Conservation (phyloP, 192 early-diverging fungal genomes). For the Chytriomyces hyalinus region DNA sequence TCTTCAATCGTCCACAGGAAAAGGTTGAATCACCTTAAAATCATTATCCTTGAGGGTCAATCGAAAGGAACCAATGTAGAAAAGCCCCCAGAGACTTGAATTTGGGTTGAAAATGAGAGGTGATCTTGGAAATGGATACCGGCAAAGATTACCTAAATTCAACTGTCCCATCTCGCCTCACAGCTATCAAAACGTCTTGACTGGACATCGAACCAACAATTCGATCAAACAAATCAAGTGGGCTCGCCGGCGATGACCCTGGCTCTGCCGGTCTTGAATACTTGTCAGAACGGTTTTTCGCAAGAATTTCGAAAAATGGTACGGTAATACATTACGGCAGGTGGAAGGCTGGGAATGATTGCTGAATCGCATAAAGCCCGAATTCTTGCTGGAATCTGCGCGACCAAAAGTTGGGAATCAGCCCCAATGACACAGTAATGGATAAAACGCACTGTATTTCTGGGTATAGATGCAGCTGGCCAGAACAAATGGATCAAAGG, state of each 20-base stretch:
- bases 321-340: not conserved
- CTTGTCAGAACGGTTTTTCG: not conserved
- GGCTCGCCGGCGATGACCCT: not conserved
- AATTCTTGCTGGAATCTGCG: not conserved
- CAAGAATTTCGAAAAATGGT: not conserved
- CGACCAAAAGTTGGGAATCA: not conserved
- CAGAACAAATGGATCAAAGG: not conserved
- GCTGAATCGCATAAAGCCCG: not conserved
- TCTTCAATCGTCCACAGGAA: too few relatives aligned
- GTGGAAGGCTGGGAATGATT: not conserved
- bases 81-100: slow-evolving; percentile 14
- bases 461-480: not conserved
- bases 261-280: not conserved
- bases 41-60: not conserved
- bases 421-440: too few relatives aligned
- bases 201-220: not conserved
- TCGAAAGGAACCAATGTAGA: not conserved
- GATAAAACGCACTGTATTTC: too few relatives aligned
- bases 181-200: not conserved
- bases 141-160: slow-evolving; percentile 14
- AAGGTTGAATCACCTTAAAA: too few relatives aligned
- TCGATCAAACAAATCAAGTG: slow-evolving; percentile 5
- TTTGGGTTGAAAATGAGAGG: not conserved
- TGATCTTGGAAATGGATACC: not conserved
- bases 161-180: not conserved